Base-by-base conservation (phyloP, 2,329 filamentous ascomycete genomes). In the Paracoccidioides brasiliensis region DNA sequence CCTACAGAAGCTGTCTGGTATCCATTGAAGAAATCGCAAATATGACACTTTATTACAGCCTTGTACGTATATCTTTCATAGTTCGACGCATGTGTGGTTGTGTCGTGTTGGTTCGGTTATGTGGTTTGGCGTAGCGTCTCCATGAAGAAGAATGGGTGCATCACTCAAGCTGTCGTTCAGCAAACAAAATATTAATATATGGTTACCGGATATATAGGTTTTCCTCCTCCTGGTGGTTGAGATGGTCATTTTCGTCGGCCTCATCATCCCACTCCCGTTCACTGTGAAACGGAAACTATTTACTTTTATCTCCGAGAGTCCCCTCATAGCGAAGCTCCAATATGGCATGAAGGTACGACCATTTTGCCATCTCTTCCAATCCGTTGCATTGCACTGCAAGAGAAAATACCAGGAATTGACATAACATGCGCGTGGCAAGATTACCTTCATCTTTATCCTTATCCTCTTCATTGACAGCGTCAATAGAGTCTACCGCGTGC, bases 391-490 rank as follows among this genome's bases (percentile, higher is more conserved):
- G 22, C 22, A 22, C 22, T 22, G 22, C 22, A 22, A 28, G 12
- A 37, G n/a, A 37, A 9, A 28, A 38, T 4, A 50, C 22, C 8
- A 51, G 35, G 48, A 44, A 37, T 51, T 46, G n/a, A 43, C 22
- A 45, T 55, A 14, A 48, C 7, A 22, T 46, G 63, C 66, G 41
- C 65, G 41, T 55, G 9, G 12, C 33, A 12, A 85, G 82, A 98
- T 98, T 56, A 95, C 90, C 2, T 98, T 98, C 70, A 91, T 98
- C 69, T 98, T 98, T 77, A 97, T 98, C 67, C 79, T 97, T 57
- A 95, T 98, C 61, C 85, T 98, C 62, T 98, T 98, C 76, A 82
- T 97, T 66, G 93, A 98, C 76, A 95, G 90, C 69, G 90, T 97
- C 72, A 86, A 86, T 72, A 88, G 93, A 61, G 93, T 98, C 67